phyloP scores from a whole-genome alignment of 768 basidiomycete genomes.

The Pleurotus tuber-regium region DNA sequence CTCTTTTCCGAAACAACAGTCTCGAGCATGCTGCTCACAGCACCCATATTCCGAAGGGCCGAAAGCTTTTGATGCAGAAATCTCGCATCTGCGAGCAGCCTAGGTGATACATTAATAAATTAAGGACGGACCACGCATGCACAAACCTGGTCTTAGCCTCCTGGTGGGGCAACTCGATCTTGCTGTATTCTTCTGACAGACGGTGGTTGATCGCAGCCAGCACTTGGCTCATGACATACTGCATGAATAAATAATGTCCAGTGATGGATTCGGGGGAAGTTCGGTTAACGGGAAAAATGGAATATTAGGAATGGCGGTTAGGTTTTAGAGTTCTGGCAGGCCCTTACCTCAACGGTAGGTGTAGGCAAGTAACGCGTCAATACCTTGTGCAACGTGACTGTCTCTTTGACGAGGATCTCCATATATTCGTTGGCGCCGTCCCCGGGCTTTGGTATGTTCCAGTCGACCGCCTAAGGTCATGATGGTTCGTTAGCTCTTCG shows the following conservation, averaged over 20 bases:
- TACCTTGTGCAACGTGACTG: conserved; percentile 93
- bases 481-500: neutral
- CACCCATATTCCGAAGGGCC: conserved; percentile 67
- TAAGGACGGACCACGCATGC: neutral
- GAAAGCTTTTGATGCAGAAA: conserved; percentile 77
- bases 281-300: conserved; percentile 14
- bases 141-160: conserved; percentile 85
- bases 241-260: conserved; percentile 17
- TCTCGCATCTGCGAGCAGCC: conserved; percentile 76
- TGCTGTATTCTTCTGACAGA: conserved; percentile 81
- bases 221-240: conserved; percentile 95
- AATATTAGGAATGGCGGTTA: conserved; percentile 5
- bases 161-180: conserved; percentile 76
- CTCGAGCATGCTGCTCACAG: conserved; percentile 77
- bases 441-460: conserved; percentile 61
- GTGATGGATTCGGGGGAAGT: conserved; percentile 13
- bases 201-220: conserved; percentile 91
- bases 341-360: conserved; percentile 77
- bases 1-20: conserved; percentile 81
- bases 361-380: conserved; percentile 84
- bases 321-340: neutral
- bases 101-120: conserved; percentile 27
- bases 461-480: conserved; percentile 63
- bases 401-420: conserved; percentile 91
- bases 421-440: conserved; percentile 86